Evolutionary conservation across 73 alveolate species (phyloP), one percentile per base, ranked within the genome.

Genomic region (Diophrys appendiculata): DNA sequence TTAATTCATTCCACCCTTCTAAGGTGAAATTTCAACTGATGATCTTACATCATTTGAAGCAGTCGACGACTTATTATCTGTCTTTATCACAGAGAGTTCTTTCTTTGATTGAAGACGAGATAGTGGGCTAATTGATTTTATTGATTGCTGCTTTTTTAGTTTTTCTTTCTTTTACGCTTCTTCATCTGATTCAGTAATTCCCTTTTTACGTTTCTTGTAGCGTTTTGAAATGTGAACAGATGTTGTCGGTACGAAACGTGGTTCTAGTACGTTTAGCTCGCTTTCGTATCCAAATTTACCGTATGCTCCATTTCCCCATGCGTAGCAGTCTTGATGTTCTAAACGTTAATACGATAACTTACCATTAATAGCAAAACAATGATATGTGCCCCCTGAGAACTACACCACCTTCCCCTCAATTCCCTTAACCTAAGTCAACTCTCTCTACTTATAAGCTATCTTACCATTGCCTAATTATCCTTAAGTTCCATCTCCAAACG

Each of bases 261-360:
- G 60, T 11, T 5, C 18, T 43, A 43, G 18, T 5, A 11, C 18
- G 18, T 78, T 92, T 65, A 53, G 78, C 29, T 60, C 67, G 26
- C 68, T 73, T 27, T 81, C 65, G 29, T 77, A 85, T 24, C 94
- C 97, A 24, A 86, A 60, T 72, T 88, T 87, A 54, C 91, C 91
- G 72, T 80, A 86, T 76, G 86, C 81, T 68, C 93, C 92, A 53
- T 93, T 75, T 25, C 97, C 97, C 97, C 97, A 91, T 52, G 93
- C 64, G 74, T 87, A 91, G 77, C 90, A 83, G 74, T 91, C 92
- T 54, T 72, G 73, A 23, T 33, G 27, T 54, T 70, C 60, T 29
- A 68, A 43, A 43, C 18, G 60, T 18, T 43, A 11, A 43, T 11
- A 11, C 18, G 18, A 5, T 18, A 5, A 43, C 60, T 43, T 67